A percentile compares a stretch with the other conserved stretches of the same genome.
phyloP scores from a whole-genome alignment of 2,329 filamentous ascomycete genomes.

The Epichloe baconii region DNA sequence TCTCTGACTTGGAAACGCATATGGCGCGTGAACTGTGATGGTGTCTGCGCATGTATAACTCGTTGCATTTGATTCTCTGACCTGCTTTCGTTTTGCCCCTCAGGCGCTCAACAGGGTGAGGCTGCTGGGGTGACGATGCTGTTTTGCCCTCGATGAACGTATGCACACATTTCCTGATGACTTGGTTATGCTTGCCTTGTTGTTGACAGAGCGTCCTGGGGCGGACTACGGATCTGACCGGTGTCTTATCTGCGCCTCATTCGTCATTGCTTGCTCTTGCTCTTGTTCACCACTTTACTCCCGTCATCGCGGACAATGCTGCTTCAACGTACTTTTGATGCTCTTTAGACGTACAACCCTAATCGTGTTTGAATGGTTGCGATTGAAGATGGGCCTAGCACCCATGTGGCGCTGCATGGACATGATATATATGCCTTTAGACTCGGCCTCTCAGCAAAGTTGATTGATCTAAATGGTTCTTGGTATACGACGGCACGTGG shows the following conservation, averaged over 20 bases:
- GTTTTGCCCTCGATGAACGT: constrained; percentile 3
- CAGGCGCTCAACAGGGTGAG: background rate
- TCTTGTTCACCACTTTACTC: background rate
- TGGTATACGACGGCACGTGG: background rate
- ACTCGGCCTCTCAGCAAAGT: background rate
- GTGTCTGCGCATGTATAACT: constrained; percentile 21
- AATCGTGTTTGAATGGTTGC: background rate
- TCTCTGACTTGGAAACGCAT: constrained; percentile 12
- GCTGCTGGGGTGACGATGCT: background rate
- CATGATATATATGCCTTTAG: background rate
- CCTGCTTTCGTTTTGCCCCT: background rate
- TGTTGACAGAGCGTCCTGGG: background rate
- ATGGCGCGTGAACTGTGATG: constrained; percentile 15
- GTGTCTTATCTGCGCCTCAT: background rate
- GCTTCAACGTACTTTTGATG: background rate
- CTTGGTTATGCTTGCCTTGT: background rate
- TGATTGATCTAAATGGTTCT: background rate
- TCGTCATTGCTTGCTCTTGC: background rate
- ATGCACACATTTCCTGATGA: background rate
- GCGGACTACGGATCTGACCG: background rate
- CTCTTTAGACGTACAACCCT: background rate
- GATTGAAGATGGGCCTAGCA: background rate
- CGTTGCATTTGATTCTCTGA: constrained; percentile 6
- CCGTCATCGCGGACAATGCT: background rate
- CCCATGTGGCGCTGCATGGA: background rate